phyloP scores from a whole-genome alignment of 306 rosid genomes.

The Fagus crenata region DNA sequence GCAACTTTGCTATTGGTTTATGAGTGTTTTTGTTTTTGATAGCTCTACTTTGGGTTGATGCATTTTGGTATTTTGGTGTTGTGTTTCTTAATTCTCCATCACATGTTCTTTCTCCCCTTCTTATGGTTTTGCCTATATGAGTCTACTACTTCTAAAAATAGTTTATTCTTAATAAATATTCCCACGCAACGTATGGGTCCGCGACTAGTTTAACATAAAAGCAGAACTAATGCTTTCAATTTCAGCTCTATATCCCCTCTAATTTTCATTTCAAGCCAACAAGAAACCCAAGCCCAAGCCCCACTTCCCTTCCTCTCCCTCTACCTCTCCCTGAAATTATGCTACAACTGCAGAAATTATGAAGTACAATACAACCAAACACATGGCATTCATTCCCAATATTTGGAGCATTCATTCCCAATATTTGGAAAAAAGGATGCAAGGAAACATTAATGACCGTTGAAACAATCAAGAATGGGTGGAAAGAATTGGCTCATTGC shows the following conservation, averaged over 20 bases:
- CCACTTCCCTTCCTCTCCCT: not conserved
- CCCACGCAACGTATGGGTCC: too few species aligned
- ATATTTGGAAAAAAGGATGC: not conserved
- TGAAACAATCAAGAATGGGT: not conserved
- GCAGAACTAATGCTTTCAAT: not conserved
- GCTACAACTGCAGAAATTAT: not conserved
- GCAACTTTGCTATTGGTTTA: too few species aligned
- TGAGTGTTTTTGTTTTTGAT: too few species aligned
- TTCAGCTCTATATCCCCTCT: not conserved
- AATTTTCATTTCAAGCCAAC: not conserved
- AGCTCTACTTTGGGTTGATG: too few species aligned
- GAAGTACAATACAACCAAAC: not conserved
- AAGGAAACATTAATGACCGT: not conserved
- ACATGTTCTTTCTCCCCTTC: too few species aligned
- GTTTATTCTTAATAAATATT: too few species aligned
- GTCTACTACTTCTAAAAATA: too few species aligned
- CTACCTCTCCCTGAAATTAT: not conserved
- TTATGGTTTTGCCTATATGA: too few species aligned
- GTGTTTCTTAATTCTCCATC: too few species aligned
- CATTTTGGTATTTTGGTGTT: too few species aligned
- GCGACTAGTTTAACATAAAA: not conserved
- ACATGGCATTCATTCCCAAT: not conserved
- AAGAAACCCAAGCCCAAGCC: not conserved
- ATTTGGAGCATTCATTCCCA: not conserved
- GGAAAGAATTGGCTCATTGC: not conserved